phyloP scores from a whole-genome alignment of 192 early-diverging fungal genomes.

The Obelidium mucronatum region DNA sequence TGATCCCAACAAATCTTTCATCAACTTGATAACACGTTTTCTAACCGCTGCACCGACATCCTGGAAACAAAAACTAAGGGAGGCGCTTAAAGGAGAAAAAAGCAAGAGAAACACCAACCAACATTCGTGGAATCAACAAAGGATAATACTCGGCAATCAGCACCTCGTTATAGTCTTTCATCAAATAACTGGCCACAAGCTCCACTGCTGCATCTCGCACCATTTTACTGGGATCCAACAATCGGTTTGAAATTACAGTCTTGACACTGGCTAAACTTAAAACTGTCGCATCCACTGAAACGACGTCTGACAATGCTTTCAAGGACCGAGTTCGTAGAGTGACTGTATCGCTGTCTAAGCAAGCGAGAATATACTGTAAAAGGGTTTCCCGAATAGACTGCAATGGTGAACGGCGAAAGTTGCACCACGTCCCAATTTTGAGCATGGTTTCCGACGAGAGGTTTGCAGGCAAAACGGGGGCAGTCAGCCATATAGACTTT shows the following conservation, averaged over 20 bases:
- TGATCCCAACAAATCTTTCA: constrained; percentile 73
- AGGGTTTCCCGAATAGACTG: constrained; percentile 37
- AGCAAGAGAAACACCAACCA: constrained; percentile 57
- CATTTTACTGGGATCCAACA: constrained; percentile 82
- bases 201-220: constrained; percentile 94
- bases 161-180: constrained; percentile 57
- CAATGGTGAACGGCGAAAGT: constrained; percentile 8
- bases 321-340: constrained; percentile 79
- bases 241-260: constrained; percentile 72
- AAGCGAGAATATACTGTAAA: constrained; percentile 67
- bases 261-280: constrained; percentile 70
- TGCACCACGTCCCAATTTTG: constrained; percentile 10
- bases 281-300: constrained; percentile 68
- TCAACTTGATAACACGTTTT: constrained; percentile 82
- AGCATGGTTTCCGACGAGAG: not conserved
- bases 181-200: constrained; percentile 82
- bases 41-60: constrained; percentile 90
- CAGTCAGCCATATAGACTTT: not conserved
- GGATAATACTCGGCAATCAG: constrained; percentile 81
- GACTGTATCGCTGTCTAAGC: constrained; percentile 71
- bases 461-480: not conserved
- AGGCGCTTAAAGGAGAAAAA: not conserved
- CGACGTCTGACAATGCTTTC: constrained; percentile 80
- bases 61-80: constrained; percentile 46
- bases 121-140: constrained; percentile 77